phyloP scores from a whole-genome alignment of 805 yeast species.

The Ogataea sp. region DNA sequence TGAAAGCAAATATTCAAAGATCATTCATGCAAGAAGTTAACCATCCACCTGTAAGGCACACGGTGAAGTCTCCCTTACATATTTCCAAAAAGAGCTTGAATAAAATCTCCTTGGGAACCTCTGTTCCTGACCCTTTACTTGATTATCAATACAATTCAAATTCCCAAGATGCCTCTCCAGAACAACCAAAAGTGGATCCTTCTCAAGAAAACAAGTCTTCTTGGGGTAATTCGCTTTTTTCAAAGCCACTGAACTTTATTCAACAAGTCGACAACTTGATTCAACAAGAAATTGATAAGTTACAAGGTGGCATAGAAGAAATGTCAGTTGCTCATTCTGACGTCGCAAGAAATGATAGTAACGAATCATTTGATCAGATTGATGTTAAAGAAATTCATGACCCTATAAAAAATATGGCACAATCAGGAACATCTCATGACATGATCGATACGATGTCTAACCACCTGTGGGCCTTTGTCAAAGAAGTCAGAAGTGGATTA shows the following conservation, averaged over 20 bases:
- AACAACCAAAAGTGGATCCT: neutral
- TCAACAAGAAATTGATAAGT: constrained; percentile 56
- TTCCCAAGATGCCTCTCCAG: neutral
- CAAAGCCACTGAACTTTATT: constrained; percentile 51
- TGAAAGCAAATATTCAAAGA: constrained; percentile 40
- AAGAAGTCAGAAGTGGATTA: constrained; percentile 34
- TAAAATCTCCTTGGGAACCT: constrained; percentile 5
- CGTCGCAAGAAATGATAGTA: constrained; percentile 3
- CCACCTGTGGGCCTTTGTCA: constrained; percentile 43
- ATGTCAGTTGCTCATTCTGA: neutral
- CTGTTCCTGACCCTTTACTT: constrained; percentile 14
- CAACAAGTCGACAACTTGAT: constrained; percentile 63
- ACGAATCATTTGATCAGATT: constrained; percentile 10
- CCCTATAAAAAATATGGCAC: constrained; percentile 17
- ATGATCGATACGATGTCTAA: constrained; percentile 29
- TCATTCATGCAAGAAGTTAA: constrained; percentile 35
- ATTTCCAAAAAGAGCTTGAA: constrained; percentile 8
- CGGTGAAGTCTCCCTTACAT: constrained; percentile 12
- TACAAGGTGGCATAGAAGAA: constrained; percentile 21
- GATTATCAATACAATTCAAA: constrained; percentile 6
- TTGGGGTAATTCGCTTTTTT: constrained; percentile 18
- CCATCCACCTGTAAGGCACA: constrained; percentile 1
- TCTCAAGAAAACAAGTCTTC: neutral
- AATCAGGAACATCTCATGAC: constrained; percentile 15
- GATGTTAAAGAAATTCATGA: constrained; percentile 15